These are phyloP conservation scores for Penicillium paxilli DNA, from an alignment of 495 filamentous ascomycete species.

Conservation along the genomic window DNA sequence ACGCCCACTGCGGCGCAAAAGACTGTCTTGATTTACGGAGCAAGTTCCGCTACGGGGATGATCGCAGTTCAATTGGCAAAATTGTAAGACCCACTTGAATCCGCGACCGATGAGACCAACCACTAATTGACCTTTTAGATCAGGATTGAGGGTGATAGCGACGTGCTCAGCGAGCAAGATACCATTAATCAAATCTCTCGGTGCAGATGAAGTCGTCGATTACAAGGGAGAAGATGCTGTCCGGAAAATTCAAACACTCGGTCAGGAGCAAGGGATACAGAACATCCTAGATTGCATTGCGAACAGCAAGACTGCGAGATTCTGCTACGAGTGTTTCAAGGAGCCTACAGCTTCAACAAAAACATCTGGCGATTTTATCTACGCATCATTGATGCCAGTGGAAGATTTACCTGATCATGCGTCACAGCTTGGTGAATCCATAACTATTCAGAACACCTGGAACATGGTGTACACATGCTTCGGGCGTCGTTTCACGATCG, in stretches of 20 bases:
- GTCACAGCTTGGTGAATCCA: background rate
- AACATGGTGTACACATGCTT: background rate
- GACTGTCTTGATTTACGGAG: constrained; percentile 1
- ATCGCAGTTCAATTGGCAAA: background rate
- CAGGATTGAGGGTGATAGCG: background rate
- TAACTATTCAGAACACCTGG: background rate
- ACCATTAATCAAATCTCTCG: background rate
- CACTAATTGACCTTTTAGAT: background rate
- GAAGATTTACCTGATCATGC: background rate
- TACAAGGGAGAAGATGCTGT: background rate
- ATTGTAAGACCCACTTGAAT: background rate
- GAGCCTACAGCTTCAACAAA: background rate
- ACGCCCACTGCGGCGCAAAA: background rate
- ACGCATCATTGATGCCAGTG: background rate
- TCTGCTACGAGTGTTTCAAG: background rate
- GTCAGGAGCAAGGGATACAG: background rate
- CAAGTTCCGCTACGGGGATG: background rate
- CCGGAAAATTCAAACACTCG: background rate
- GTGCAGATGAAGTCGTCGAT: background rate
- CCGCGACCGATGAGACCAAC: background rate
- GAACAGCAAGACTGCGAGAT: background rate
- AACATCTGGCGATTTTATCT: background rate
- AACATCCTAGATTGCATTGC: background rate
- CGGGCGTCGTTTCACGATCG: background rate
- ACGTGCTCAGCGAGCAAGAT: background rate